phyloP scores from a whole-genome alignment of 2,329 filamentous ascomycete species.

The Aureobasidium sp. region DNA sequence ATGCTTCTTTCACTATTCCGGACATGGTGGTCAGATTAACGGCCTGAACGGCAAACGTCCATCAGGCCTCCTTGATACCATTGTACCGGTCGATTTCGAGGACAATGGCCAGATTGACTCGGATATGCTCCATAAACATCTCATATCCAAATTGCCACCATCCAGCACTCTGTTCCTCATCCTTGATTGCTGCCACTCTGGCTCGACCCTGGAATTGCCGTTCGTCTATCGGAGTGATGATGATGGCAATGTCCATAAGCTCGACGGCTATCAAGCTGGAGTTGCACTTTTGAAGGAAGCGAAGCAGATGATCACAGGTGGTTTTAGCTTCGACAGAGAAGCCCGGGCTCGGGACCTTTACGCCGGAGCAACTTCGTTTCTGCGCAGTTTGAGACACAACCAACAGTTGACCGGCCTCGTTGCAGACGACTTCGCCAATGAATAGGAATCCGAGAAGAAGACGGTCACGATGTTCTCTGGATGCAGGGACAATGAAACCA shows the following conservation, averaged over 20 bases:
- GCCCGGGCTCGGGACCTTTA: conserved; percentile 43
- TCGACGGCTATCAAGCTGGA: conserved; percentile 48
- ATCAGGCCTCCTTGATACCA: conserved; percentile 16
- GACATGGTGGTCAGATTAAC: conserved; percentile 48
- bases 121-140: conserved; percentile 42
- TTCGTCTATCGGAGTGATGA: conserved; percentile 49
- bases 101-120: conserved; percentile 46
- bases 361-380: conserved; percentile 46
- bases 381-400: conserved; percentile 40
- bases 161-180: conserved; percentile 46
- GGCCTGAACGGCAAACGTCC: conserved; percentile 29
- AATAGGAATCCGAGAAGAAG: conserved; percentile 37
- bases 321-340: conserved; percentile 38
- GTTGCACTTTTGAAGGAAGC: conserved; percentile 43
- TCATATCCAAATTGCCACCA: conserved; percentile 44
- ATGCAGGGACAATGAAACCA: conserved; percentile 44
- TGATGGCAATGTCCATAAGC: conserved; percentile 46
- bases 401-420: conserved; percentile 28
- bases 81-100: conserved; percentile 9
- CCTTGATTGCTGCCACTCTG: conserved; percentile 55
- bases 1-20: conserved; percentile 50
- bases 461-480: conserved; percentile 44
- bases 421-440: conserved; percentile 29
- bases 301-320: conserved; percentile 40
- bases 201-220: conserved; percentile 50